phyloP scores from a whole-genome alignment of 208 protist species.

The Trypanosoma mega region DNA sequence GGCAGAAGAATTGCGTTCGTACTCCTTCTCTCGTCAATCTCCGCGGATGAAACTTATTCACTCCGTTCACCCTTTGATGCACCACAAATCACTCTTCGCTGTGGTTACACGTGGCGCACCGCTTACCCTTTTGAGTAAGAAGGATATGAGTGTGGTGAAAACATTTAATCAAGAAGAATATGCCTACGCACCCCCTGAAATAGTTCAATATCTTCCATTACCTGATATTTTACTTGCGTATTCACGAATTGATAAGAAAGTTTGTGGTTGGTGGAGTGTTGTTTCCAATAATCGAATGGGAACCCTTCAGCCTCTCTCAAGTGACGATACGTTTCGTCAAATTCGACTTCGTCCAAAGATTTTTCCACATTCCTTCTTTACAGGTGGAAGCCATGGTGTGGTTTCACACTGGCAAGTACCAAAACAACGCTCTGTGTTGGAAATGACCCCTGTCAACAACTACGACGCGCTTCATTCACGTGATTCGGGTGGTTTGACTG shows the following conservation, averaged over 20 bases:
- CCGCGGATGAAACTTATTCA: slow-evolving; percentile 31
- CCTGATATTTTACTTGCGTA: slow-evolving; percentile 65
- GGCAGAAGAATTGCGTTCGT: slow-evolving; percentile 35
- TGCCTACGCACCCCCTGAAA: slow-evolving; percentile 27
- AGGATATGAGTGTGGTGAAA: slow-evolving; percentile 42
- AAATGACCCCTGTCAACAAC: slow-evolving; percentile 29
- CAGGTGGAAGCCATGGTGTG: slow-evolving; percentile 47
- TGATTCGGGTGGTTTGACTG: slow-evolving; percentile 52
- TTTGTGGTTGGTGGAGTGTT: slow-evolving; percentile 58
- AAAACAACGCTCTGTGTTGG: slow-evolving; percentile 26
- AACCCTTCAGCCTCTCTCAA: slow-evolving; percentile 25
- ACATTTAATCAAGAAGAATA: slow-evolving; percentile 39
- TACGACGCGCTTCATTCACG: slow-evolving; percentile 41
- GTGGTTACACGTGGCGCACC: slow-evolving; percentile 42
- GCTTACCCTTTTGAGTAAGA: slow-evolving; percentile 53
- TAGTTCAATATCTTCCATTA: slow-evolving; percentile 51
- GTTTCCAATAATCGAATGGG: slow-evolving; percentile 26
- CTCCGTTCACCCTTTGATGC: slow-evolving; percentile 44
- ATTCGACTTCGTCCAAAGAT: slow-evolving; percentile 29
- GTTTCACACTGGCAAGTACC: slow-evolving; percentile 50
- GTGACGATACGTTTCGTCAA: slow-evolving; percentile 41
- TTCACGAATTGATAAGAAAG: slow-evolving; percentile 34
- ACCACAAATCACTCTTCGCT: slow-evolving; percentile 55
- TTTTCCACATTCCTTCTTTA: slow-evolving; percentile 59
- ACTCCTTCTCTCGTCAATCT: slow-evolving; percentile 42